Evolutionary conservation across 345 rosid species (phyloP).

Genomic region (Raphanus raphanistrum): DNA sequence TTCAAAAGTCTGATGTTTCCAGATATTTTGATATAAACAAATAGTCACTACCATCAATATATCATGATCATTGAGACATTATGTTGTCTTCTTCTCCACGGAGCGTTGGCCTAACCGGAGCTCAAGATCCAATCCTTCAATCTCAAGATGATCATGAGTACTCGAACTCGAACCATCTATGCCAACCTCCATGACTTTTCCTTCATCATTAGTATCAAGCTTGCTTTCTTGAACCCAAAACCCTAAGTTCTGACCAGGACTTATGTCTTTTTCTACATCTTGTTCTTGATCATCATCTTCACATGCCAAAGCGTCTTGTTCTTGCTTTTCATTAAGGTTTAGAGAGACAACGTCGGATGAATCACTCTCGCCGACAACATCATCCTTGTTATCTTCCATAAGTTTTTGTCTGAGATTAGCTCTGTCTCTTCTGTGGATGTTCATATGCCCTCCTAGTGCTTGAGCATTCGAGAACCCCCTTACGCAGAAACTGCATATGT

Average conservation of each 20-base stretch:
- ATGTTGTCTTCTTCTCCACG: conserved; percentile 32
- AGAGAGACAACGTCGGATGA: conserved; percentile 26
- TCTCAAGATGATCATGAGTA: not conserved
- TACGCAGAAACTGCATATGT: conserved; percentile 79
- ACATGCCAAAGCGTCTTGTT: conserved; percentile 23
- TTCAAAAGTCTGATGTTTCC: conserved; percentile 17
- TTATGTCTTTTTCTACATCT: conserved; percentile 17
- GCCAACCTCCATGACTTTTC: not conserved
- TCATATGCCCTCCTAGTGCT: conserved; percentile 96
- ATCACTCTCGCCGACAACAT: conserved; percentile 12
- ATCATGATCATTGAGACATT: conserved; percentile 1
- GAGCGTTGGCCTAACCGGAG: conserved; percentile 40
- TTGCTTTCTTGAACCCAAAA: conserved; percentile 29
- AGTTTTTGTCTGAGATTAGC: conserved; percentile 59
- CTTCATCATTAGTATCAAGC: conserved; percentile 13
- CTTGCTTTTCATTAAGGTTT: conserved; percentile 25
- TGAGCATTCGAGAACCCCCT: conserved; percentile 93
- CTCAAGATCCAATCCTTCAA: conserved; percentile 40
- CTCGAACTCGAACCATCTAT: conserved; percentile 36
- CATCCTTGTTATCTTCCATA: conserved; percentile 30
- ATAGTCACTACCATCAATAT: conserved; percentile 2
- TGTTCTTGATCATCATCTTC: conserved; percentile 15
- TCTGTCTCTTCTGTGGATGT: conserved; percentile 84
- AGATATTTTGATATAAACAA: conserved; percentile 2
- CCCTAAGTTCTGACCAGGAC: conserved; percentile 16